Conservation (phyloP, 345 rosid species). For the Eucalyptus erythrocorys region DNA sequence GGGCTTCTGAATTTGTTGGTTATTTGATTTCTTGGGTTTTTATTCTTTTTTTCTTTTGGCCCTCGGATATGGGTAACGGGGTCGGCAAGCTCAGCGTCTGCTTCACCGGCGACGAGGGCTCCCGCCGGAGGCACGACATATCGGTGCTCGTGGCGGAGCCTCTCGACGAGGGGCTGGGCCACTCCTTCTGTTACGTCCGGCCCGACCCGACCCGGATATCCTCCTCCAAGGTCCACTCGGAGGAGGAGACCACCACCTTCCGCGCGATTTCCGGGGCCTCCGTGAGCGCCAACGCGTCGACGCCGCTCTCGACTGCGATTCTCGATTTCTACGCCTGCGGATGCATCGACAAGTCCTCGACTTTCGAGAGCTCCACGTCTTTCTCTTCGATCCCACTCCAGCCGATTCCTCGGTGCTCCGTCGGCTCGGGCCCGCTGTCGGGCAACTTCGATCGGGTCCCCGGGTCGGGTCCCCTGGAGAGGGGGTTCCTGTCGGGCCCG, state of each 20-base stretch:
- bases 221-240: constrained; percentile 81
- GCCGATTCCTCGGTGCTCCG: constrained; percentile 55
- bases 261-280: constrained; percentile 95
- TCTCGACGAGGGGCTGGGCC: constrained; percentile 82
- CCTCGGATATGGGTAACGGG: constrained; percentile 67
- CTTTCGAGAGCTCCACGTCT: constrained; percentile 85
- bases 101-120: constrained; percentile 51
- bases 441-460: constrained; percentile 7
- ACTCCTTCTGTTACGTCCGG: constrained; percentile 85
- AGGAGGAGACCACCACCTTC: constrained; percentile 69
- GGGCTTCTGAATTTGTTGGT: not conserved
- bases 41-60: not conserved
- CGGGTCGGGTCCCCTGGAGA: constrained; percentile 63
- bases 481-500: constrained; percentile 82
- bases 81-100: constrained; percentile 56
- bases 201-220: constrained; percentile 60
- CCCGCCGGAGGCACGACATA: constrained; percentile 27
- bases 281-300: constrained; percentile 89
- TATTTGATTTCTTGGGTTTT: not conserved
- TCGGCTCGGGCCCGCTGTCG: constrained; percentile 46
- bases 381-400: constrained; percentile 87
- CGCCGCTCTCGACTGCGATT: constrained; percentile 79
- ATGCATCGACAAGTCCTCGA: constrained; percentile 65
- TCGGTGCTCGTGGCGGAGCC: constrained; percentile 35
- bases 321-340: constrained; percentile 52